Conservation (phyloP, 1,284 basidiomycete genomes). For the Phaffia rhodozyma region DNA sequence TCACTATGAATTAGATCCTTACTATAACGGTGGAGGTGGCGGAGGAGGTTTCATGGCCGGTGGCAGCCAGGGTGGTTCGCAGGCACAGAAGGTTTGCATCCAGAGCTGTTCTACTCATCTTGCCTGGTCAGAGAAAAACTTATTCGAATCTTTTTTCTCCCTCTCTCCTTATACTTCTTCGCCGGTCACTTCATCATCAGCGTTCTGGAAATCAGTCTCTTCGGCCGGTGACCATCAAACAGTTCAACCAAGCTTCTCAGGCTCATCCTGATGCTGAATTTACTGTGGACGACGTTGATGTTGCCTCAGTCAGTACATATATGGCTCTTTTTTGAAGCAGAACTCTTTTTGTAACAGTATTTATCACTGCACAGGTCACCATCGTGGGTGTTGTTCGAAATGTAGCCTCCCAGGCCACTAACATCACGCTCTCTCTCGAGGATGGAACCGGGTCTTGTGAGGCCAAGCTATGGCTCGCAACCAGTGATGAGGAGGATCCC, state of each 20-base stretch:
- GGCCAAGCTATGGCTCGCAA: constrained; percentile 71
- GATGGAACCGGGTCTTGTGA: constrained; percentile 85
- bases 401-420: constrained; percentile 61
- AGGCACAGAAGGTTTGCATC: no score
- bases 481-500: constrained; percentile 43
- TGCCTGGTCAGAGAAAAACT: no score
- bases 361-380: constrained; percentile 33
- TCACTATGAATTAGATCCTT: no score
- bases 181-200: no score
- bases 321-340: not conserved
- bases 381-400: constrained; percentile 72
- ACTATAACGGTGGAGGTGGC: no score
- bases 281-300: constrained; percentile 64
- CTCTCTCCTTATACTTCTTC: no score
- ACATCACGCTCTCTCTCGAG: constrained; percentile 66
- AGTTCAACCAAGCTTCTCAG: constrained; percentile 64
- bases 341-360: not conserved
- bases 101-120: no score
- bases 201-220: constrained; percentile 47
- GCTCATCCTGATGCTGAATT: constrained; percentile 80
- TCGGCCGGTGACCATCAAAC: constrained; percentile 73
- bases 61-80: no score
- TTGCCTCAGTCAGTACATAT: constrained; percentile 54
- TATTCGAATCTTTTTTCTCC: no score
- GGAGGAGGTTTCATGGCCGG: no score